These are phyloP conservation scores for Amanita exitialis DNA, from an alignment of 768 basidiomycete genomes.

Conservation along the genomic window DNA sequence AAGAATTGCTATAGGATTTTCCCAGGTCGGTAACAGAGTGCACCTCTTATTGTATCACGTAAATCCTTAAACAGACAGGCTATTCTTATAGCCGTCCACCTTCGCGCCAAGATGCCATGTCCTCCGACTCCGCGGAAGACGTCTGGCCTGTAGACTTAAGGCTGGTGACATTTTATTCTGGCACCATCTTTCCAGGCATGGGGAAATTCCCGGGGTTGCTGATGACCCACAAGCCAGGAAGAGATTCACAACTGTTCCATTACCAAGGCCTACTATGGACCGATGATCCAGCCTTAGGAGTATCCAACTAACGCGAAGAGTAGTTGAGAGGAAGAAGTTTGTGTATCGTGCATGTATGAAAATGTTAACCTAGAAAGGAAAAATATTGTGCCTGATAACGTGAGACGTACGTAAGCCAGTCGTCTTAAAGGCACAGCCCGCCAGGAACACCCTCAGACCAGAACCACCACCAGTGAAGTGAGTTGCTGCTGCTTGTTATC, in stretches of 20 bases:
- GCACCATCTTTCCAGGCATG: slow-evolving; percentile 64
- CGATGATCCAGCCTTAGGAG: slow-evolving; percentile 15
- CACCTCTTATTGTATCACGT: too few species aligned
- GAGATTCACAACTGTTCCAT: slow-evolving; percentile 11
- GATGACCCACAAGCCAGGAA: slow-evolving; percentile 51
- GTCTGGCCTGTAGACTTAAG: slow-evolving; percentile 29
- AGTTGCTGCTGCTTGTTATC: not conserved
- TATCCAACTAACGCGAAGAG: too few species aligned
- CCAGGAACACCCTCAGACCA: slow-evolving; percentile 4
- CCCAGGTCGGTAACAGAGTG: not conserved
- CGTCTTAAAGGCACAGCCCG: not conserved
- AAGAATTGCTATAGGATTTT: not conserved
- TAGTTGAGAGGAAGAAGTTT: too few species aligned
- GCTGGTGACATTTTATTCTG: slow-evolving; percentile 62
- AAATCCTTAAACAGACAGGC: too few species aligned
- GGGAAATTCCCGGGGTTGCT: slow-evolving; percentile 58
- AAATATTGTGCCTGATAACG: too few species aligned
- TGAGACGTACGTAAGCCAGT: not conserved
- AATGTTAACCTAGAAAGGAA: not conserved
- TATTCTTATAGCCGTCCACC: slow-evolving; percentile 6
- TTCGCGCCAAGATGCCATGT: too few species aligned
- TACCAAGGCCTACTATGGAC: slow-evolving; percentile 18
- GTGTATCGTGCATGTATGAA: too few species aligned
- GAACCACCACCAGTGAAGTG: slow-evolving; percentile 9
- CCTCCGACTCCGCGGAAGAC: slow-evolving; percentile 25